Evolutionary conservation across 176 grass and related monocot species (phyloP), one percentile per base, ranked within the genome.

Genomic region (Avena insularis): DNA sequence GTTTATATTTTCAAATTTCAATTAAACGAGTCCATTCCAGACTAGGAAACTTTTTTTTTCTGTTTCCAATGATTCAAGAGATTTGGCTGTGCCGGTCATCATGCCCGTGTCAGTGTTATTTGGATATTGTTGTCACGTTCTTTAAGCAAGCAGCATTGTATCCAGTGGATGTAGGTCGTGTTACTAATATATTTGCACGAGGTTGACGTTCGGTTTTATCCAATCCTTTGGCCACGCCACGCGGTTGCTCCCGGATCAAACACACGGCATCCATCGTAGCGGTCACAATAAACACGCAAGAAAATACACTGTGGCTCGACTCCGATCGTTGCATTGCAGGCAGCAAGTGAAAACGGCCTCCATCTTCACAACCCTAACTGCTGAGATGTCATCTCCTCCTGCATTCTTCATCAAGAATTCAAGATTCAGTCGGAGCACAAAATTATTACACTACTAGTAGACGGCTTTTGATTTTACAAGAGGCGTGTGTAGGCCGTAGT

Each of bases 61-160:
- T 78, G 20, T 78, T 78, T 16, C 51, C 1, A 12, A 47, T 15
- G 19, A 17, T 29, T 33, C 16, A 65, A 25, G 21, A 63, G 60
- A 63, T 63, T 27, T 63, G 4, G 60, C 8, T 21, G 9, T 23
- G 59, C 46, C 48, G 29, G 11, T 58, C 12, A 11, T 58, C 12
- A 11, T 61, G 21, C 13, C 19, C 3, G 23, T 21, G 38, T 62
- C 25, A 13, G 40, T 50, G 85, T 86, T 53, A 49, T 61, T 4
- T 61, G 21, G 55, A 46, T 50, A 38, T 12, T 80, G 38, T 12
- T 80, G 53, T 25, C 3, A 10, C 7, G 17, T 14, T 72, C 23
- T 71, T 36, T 12, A 80, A 61, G 23, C 78, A 82, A 60, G 7
- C 17, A 54, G 38, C 56, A 50, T 20, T 81, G 8, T 82, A 23